phyloP scores from a whole-genome alignment of 805 yeast species.

The Candida koratica region DNA sequence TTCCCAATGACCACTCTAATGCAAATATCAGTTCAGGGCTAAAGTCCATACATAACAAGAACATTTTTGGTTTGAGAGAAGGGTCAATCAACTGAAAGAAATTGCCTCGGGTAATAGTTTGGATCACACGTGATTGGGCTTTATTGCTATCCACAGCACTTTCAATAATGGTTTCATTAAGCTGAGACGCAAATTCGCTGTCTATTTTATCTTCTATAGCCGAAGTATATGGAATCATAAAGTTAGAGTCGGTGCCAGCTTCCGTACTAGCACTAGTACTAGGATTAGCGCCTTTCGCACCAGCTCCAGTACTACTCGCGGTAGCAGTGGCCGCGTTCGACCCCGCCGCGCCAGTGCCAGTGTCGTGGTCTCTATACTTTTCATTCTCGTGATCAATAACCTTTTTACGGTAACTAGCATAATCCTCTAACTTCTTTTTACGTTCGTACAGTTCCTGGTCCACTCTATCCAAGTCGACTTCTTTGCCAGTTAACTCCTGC shows the following conservation, averaged over 20 bases:
- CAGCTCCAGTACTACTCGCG: too few relatives aligned
- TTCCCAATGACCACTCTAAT: slow-evolving; percentile 83
- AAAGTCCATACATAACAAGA: slow-evolving; percentile 74
- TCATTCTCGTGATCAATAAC: slow-evolving; percentile 57
- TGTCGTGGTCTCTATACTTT: slow-evolving; percentile 11
- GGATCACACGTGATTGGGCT: slow-evolving; percentile 55
- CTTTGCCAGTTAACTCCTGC: slow-evolving; percentile 40
- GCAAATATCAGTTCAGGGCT: slow-evolving; percentile 82
- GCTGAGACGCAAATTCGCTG: slow-evolving; percentile 51
- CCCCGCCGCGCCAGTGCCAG: too few relatives aligned
- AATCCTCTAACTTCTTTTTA: slow-evolving; percentile 51
- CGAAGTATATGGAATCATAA: slow-evolving; percentile 61
- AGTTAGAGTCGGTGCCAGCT: slow-evolving; percentile 19
- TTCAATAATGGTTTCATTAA: slow-evolving; percentile 51
- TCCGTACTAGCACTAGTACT: not conserved
- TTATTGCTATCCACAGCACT: slow-evolving; percentile 54
- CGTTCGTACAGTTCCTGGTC: slow-evolving; percentile 49
- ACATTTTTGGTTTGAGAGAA: slow-evolving; percentile 50
- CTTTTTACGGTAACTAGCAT: slow-evolving; percentile 55
- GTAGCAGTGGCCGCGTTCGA: too few relatives aligned
- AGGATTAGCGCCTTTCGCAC: too few relatives aligned
- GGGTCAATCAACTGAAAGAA: slow-evolving; percentile 51
- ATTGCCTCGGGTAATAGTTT: slow-evolving; percentile 67
- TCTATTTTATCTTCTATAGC: slow-evolving; percentile 64
- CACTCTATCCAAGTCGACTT: slow-evolving; percentile 38